Conservation (phyloP, 2,329 filamentous ascomycete genomes). For the Cladophialophora bantiana region DNA sequence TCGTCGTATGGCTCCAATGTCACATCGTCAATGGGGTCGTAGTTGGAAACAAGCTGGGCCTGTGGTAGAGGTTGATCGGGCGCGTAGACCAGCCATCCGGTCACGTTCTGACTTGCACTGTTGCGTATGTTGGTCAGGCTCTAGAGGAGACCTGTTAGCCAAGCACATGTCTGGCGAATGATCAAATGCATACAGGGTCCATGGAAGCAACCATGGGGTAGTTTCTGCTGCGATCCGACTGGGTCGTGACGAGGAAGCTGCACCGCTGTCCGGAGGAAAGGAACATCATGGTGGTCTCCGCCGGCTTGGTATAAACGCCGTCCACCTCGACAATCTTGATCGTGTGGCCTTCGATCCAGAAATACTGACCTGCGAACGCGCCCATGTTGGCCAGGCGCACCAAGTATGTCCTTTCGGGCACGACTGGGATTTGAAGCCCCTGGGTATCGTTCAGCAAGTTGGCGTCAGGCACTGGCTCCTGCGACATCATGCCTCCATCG, state of each 20-base stretch:
- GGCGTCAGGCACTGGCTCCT: conserved; percentile 71
- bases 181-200: conserved; percentile 12
- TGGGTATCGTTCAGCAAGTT: conserved; percentile 73
- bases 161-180: background rate
- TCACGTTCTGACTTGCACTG: conserved; percentile 66
- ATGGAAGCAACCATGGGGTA: conserved; percentile 64
- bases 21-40: conserved; percentile 76
- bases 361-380: conserved; percentile 67
- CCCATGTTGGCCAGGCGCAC: conserved; percentile 77
- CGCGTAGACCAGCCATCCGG: conserved; percentile 63
- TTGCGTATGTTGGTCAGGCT: conserved; percentile 16
- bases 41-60: conserved; percentile 65
- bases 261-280: conserved; percentile 69
- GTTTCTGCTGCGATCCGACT: conserved; percentile 64
- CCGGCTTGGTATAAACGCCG: conserved; percentile 46
- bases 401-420: conserved; percentile 73
- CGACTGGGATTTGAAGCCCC: conserved; percentile 63
- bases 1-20: conserved; percentile 73
- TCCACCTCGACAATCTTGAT: conserved; percentile 50
- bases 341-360: conserved; percentile 53
- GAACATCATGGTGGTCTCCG: conserved; percentile 67
- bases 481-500: conserved; percentile 50
- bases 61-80: conserved; percentile 53
- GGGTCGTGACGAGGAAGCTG: conserved; percentile 57
- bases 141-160: background rate